Evolutionary conservation across 371 early-diverging fungal species (phyloP).

Genomic region (Massospora cicadina): DNA sequence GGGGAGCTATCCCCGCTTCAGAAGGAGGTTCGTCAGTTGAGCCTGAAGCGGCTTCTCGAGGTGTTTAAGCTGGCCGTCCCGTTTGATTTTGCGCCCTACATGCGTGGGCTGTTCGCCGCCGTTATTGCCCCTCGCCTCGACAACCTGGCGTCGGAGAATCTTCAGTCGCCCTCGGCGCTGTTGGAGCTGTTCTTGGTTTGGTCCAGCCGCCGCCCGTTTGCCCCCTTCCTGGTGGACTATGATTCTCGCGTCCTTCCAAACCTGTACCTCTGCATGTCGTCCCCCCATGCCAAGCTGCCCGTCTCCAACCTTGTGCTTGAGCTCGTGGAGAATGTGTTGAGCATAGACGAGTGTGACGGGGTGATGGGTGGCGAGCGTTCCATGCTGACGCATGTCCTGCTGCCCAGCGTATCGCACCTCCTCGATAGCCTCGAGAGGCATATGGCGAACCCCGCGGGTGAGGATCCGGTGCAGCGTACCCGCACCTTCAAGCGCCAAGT

Average conservation of each 20-base stretch:
- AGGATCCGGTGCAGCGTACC: not conserved
- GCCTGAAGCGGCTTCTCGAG: slow-evolving; percentile 51
- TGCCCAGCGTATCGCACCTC: slow-evolving; percentile 39
- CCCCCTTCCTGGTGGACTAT: slow-evolving; percentile 38
- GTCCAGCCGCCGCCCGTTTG: slow-evolving; percentile 42
- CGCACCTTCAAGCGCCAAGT: slow-evolving; percentile 46
- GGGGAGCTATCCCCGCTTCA: slow-evolving; percentile 23
- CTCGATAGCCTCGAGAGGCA: slow-evolving; percentile 37
- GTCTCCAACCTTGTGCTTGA: slow-evolving; percentile 49
- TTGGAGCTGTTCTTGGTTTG: slow-evolving; percentile 59
- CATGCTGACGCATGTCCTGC: slow-evolving; percentile 19
- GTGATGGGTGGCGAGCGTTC: not conserved
- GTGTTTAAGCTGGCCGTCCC: slow-evolving; percentile 45
- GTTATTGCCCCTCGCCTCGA: slow-evolving; percentile 53
- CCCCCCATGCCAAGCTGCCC: slow-evolving; percentile 48
- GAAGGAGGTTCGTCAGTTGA: slow-evolving; percentile 35
- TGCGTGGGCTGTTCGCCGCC: slow-evolving; percentile 46
- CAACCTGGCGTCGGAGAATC: slow-evolving; percentile 52
- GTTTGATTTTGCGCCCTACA: slow-evolving; percentile 56
- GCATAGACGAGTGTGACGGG: slow-evolving; percentile 22
- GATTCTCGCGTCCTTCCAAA: slow-evolving; percentile 37
- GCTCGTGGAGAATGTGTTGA: slow-evolving; percentile 54
- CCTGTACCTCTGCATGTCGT: slow-evolving; percentile 46
- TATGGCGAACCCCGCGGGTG: slow-evolving; percentile 23
- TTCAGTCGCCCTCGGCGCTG: slow-evolving; percentile 63